Base-by-base conservation (phyloP, 2,329 filamentous ascomycete genomes). In the Cephalotrichum gorgonifer region DNA sequence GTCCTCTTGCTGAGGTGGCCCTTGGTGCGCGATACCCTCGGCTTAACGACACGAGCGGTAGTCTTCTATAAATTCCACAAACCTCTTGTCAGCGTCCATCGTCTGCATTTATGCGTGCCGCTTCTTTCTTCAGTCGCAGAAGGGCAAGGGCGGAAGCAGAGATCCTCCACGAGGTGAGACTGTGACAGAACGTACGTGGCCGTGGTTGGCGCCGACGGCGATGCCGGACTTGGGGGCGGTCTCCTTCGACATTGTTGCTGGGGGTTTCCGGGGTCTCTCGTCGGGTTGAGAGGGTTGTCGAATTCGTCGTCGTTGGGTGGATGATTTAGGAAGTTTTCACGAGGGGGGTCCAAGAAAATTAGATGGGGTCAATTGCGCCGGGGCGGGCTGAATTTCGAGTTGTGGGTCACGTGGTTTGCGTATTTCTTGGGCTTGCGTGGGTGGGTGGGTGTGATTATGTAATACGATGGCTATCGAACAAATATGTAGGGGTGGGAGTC, bases 1-100 rank as follows among this genome's bases (percentile, higher is more conserved):
- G 93, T 97, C 67, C 90, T 85, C 85, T 95, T 95, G 78, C 87
- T 94, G 67, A 95, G 78, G 75, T 93, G 87, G 63, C 93, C 93
- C 83, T 96, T 97, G 77, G 83, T 90, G 63, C 85, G 78, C 66
- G 83, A 87, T 64, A 90, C 80, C 64, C 85, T 81, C 65, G 81
- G 80, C 79, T 89, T 90, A 70, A 74, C 71, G 65, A 85, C 83
- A 67, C 88, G 81, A 62, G 82, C 69, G 62, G 86, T 89, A 73
- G 86, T 88, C 81, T 90, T 90, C 85, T 90, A 73, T 71, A 72
- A 54, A 58, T 51, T 54, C 57, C 55, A 53, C 28, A 28, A 39
- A 38, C 57, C 61, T 57, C 71, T 68, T 72, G 74, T 76, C 74
- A 76, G 69, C 70, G 78, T 82, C 78, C 78, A 81, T 79, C 76